phyloP scores from a whole-genome alignment of 1,139 yeast genomes.

The Candida sojae region DNA sequence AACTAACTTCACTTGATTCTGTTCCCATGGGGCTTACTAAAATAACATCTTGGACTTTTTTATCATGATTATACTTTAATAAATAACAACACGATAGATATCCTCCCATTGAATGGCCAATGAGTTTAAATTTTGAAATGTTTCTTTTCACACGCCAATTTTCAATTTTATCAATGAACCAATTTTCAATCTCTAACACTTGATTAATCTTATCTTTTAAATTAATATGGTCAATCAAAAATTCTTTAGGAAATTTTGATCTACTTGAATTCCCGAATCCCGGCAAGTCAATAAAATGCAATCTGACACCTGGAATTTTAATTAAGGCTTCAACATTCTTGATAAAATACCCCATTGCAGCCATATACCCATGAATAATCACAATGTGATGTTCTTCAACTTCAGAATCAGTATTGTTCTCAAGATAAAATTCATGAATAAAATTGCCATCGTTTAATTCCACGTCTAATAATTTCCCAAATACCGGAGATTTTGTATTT shows the following conservation, averaged over 20 bases:
- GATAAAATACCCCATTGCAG: conserved; percentile 46
- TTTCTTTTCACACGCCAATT: conserved; percentile 33
- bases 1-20: conserved; percentile 38
- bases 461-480: conserved; percentile 32
- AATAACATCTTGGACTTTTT: conserved; percentile 31
- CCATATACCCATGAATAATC: conserved; percentile 49
- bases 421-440: conserved; percentile 42
- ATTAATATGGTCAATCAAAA: conserved; percentile 25
- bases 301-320: conserved; percentile 32
- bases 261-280: conserved; percentile 50
- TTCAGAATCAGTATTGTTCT: conserved; percentile 21
- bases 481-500: conserved; percentile 4
- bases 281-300: conserved; percentile 43
- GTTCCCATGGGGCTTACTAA: conserved; percentile 51
- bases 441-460: conserved; percentile 29
- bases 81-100: conserved; percentile 42
- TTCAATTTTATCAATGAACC: conserved; percentile 47
- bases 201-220: conserved; percentile 31
- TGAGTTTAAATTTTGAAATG: conserved; percentile 29
- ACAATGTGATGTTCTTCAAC: conserved; percentile 29
- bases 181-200: conserved; percentile 36
- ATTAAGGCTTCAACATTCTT: conserved; percentile 38
- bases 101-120: conserved; percentile 51
- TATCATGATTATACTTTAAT: conserved; percentile 35
- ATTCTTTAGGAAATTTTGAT: conserved; percentile 36